Evolutionary conservation across 495 filamentous ascomycete genomes (phyloP), one percentile per base, ranked within the genome.

Genomic region (Trichoderma virens): DNA sequence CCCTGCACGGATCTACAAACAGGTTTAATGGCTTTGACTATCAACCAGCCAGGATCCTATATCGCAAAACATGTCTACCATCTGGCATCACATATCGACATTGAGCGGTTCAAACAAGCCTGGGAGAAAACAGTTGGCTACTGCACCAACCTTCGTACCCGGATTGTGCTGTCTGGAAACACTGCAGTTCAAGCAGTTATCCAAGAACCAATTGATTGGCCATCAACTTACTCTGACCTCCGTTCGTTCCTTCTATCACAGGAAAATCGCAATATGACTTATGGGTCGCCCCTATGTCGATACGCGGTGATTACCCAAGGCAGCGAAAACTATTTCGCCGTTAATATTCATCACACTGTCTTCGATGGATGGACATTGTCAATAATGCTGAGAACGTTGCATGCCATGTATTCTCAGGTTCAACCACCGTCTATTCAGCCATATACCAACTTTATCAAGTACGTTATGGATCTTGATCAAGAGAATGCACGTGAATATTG

Each of bases 1-100:
- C 80, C 81, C 28, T 85, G 82, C 64, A 80, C 82, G n/a, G 77
- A 78, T 2, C 79, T 87, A 74, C 84, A 87, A 63, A 74, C 82
- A 65, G 83, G 81, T 4, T 56, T 66, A 8, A 45, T 66, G 41
- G 31, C 51, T 8, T 38, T 47, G n/a, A 28, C 30, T 2, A 27
- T 51, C 16, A 35, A 32, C 13, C 51, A 65, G 51, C 45, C 32
- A 7, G 60, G 31, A 0, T 61, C 60, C 3, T 61, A 61, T 13
- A 38, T 61, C 5, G 30, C 60, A 18, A 61, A 38, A 25, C n/a
- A 61, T 30, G 20, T 41, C 30, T 61, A 35, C 27, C 60, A 30
- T 20, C 60, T 61, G 2, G 30, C 16, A 23, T 11, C n/a, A 5
- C 7, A 61, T 20, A 7, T 61, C 2, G 35, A 61, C n/a, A 23